Conservation (phyloP, 2,329 filamentous ascomycete genomes). For the Penicillium sp. region DNA sequence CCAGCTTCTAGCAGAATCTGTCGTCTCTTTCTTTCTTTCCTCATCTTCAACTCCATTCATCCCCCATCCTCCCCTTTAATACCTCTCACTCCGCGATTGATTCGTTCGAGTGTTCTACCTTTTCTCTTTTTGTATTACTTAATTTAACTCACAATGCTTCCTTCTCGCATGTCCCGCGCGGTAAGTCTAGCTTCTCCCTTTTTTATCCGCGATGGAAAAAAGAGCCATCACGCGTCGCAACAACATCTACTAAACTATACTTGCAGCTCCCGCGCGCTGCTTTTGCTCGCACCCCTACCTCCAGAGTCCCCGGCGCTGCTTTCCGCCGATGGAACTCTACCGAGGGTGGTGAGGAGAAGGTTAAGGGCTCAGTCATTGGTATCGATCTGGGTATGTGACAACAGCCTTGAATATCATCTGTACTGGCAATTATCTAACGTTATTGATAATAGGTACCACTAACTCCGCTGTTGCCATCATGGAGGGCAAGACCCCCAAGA, state of each 20-base stretch:
- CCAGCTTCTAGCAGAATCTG: no score
- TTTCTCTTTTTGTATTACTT: constrained; percentile 38
- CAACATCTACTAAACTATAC: constrained; percentile 18
- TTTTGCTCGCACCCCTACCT: constrained; percentile 66
- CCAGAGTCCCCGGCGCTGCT: constrained; percentile 70
- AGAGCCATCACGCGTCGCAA: constrained; percentile 19
- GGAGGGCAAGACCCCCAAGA: constrained; percentile 93
- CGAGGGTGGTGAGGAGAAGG: constrained; percentile 69
- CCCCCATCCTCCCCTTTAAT: constrained; percentile 19
- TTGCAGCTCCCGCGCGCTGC: constrained; percentile 75
- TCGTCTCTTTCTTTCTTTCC: no score
- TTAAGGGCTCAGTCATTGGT: constrained; percentile 94
- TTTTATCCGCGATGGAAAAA: background rate
- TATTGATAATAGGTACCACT: constrained; percentile 65
- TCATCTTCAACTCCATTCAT: constrained; percentile 16
- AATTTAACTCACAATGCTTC: constrained; percentile 62
- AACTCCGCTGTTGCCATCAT: constrained; percentile 97
- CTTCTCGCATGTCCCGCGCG: constrained; percentile 71
- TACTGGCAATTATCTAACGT: constrained; percentile 15
- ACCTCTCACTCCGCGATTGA: constrained; percentile 32
- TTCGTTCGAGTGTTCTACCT: constrained; percentile 30
- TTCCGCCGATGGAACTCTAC: constrained; percentile 61
- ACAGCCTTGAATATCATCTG: background rate
- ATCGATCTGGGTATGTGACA: constrained; percentile 80
- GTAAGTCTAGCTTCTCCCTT: constrained; percentile 54